These are phyloP conservation scores for Vigna hirtella DNA, from an alignment of 306 rosid genomes.

Conservation along the genomic window DNA sequence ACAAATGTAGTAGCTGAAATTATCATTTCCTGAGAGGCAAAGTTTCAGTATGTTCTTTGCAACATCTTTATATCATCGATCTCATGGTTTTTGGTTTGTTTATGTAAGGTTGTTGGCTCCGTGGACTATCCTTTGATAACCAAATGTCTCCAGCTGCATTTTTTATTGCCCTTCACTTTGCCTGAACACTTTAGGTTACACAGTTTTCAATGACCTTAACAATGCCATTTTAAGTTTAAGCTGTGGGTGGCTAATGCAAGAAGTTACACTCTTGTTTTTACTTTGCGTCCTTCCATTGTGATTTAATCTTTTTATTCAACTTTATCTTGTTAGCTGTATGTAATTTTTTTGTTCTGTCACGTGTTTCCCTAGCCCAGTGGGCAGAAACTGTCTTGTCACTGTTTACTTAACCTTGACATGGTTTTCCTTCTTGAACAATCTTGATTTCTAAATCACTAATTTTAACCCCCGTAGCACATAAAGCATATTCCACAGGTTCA, in stretches of 20 bases:
- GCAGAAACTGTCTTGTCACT: too few species aligned
- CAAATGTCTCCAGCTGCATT: neutral
- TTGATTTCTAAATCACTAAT: conserved; percentile 24
- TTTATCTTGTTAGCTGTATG: neutral
- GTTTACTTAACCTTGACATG: neutral
- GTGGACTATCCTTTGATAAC: neutral
- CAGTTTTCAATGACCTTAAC: neutral
- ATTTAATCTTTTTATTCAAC: neutral
- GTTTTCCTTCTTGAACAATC: neutral
- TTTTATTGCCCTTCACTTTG: conserved; percentile 13
- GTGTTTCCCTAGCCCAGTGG: too few species aligned
- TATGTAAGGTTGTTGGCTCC: conserved; percentile 11
- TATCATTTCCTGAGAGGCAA: neutral
- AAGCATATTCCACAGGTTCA: conserved; percentile 4
- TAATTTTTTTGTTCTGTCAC: neutral
- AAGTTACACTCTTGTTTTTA: neutral
- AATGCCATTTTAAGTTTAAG: neutral
- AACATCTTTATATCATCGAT: neutral
- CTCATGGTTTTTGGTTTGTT: neutral
- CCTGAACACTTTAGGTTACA: neutral
- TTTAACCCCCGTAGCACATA: neutral
- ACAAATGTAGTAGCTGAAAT: neutral
- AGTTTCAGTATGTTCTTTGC: neutral
- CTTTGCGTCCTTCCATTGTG: neutral
- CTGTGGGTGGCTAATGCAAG: neutral